A percentile compares a stretch with the other conserved stretches of the same genome.
Evolutionary conservation across 2,329 filamentous ascomycete genomes (phyloP).

Genomic region (Cladosporium colombiae): DNA sequence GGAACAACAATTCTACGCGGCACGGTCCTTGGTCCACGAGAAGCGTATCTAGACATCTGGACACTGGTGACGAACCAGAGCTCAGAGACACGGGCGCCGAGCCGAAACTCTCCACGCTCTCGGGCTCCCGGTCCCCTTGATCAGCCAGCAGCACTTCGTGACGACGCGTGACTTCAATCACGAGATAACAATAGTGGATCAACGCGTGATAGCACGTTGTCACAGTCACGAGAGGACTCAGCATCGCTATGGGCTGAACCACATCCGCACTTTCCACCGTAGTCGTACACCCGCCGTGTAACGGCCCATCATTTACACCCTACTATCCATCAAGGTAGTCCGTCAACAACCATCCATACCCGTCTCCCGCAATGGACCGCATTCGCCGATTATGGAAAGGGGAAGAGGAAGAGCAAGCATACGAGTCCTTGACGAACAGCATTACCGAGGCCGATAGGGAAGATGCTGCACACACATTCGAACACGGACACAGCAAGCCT

Average conservation of each 20-base stretch:
- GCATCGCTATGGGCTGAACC: conserved; percentile 7
- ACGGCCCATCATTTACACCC: background rate
- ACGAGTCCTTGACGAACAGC: conserved; percentile 33
- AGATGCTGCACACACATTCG: conserved; percentile 11
- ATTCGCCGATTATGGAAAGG: conserved; percentile 32
- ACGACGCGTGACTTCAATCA: conserved; percentile 14
- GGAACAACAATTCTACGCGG: too few species aligned
- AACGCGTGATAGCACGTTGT: conserved; percentile 16
- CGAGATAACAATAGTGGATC: conserved; percentile 13
- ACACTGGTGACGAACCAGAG: background rate
- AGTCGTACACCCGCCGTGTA: background rate
- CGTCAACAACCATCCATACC: background rate
- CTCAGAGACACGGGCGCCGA: background rate
- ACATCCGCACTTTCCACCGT: background rate
- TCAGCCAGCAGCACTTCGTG: background rate
- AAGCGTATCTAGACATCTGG: background rate
- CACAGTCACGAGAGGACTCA: background rate
- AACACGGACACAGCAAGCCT: conserved; percentile 10
- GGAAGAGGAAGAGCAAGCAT: conserved; percentile 35
- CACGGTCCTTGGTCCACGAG: background rate
- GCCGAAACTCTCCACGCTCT: background rate
- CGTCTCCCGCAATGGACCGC: conserved; percentile 26
- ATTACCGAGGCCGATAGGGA: conserved; percentile 25
- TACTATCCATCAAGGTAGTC: background rate
- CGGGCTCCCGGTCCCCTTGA: background rate